Conservation (phyloP, 108 stramenopile species). For the Schizochytrium sp. region DNA sequence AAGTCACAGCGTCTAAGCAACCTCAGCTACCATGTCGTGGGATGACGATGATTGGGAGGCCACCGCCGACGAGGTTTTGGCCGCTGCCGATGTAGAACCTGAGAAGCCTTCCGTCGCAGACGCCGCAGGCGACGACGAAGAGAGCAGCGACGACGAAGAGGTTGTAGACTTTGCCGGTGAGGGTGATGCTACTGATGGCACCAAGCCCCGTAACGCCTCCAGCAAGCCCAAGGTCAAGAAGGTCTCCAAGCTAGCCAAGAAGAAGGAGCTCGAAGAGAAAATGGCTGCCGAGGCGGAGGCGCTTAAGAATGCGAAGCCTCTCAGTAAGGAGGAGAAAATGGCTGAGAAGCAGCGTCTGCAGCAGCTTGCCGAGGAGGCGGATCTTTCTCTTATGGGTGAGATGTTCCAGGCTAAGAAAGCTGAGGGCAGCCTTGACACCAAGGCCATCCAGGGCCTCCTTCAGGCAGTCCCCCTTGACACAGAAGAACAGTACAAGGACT, state of each 20-base stretch:
- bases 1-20: background rate
- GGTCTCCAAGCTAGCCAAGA: conserved; percentile 26
- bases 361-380: conserved; percentile 39
- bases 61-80: background rate
- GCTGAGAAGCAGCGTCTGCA: conserved; percentile 58
- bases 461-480: conserved; percentile 25
- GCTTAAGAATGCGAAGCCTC: conserved; percentile 32
- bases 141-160: conserved; percentile 53
- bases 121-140: conserved; percentile 11
- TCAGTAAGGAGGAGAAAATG: conserved; percentile 47
- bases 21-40: conserved; percentile 15
- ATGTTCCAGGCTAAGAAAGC: conserved; percentile 59
- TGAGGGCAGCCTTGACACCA: background rate
- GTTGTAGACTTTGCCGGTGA: conserved; percentile 46
- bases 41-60: conserved; percentile 59
- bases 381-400: conserved; percentile 34
- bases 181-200: background rate
- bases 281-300: conserved; percentile 17
- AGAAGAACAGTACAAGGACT: conserved; percentile 47
- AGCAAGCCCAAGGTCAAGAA: conserved; percentile 29
- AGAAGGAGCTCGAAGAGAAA: conserved; percentile 51
- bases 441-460: conserved; percentile 56
- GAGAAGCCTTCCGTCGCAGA: background rate
- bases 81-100: background rate
- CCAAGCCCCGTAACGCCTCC: conserved; percentile 50